Percentiles rank a stretch among this genome's conserved stretches.
Conservation (phyloP, 2,329 filamentous ascomycete species). For the Fusarium staphyleae region DNA sequence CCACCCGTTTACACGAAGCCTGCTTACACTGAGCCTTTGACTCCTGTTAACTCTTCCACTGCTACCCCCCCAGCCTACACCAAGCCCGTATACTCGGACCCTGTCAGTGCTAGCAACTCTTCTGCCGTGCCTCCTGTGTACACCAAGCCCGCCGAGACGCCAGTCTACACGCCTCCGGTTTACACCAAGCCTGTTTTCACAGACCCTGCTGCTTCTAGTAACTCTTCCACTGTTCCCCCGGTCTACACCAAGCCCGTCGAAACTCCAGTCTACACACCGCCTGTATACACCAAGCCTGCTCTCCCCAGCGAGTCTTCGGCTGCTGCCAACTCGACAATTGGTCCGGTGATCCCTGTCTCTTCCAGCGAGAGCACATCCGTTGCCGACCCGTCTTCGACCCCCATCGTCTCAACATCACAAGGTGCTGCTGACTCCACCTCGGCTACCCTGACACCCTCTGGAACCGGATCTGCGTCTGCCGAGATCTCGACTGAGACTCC, state of each 20-base stretch:
- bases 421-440: not conserved
- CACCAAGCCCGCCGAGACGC: not conserved
- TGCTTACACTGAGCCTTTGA: conserved; percentile 9
- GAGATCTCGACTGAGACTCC: conserved; percentile 7
- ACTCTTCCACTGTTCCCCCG: conserved; percentile 14
- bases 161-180: conserved; percentile 18
- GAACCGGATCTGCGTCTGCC: not conserved
- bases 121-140: conserved; percentile 1
- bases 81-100: conserved; percentile 5
- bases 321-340: conserved; percentile 15
- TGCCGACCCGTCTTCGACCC: not conserved
- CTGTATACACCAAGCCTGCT: conserved; percentile 12
- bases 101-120: conserved; percentile 7
- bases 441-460: conserved; percentile 1
- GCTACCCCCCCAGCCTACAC: conserved; percentile 18
- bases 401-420: not conserved
- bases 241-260: not conserved
- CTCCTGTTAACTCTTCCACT: conserved; percentile 20
- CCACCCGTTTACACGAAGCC: conserved; percentile 26
- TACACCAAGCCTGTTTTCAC: conserved; percentile 23
- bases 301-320: conserved; percentile 13
- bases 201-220: conserved; percentile 7
- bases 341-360: conserved; percentile 3
- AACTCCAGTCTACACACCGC: conserved; percentile 1
- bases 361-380: not conserved